Base-by-base conservation (phyloP, 495 filamentous ascomycete species). In the Parathielavia hyrcaniae region DNA sequence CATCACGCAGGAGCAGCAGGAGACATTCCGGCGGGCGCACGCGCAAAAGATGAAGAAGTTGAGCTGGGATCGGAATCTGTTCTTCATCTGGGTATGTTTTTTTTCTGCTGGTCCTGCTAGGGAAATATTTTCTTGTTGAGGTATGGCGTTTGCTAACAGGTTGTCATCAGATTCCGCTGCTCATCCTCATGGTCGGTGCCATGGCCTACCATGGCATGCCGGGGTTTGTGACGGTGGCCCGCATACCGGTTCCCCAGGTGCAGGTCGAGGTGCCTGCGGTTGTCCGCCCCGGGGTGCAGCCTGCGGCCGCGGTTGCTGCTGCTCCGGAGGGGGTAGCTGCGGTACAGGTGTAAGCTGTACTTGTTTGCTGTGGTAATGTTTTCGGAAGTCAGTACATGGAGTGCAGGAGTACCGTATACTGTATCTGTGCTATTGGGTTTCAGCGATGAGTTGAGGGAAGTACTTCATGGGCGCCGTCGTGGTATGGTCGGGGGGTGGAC, bases 51-150 rank as follows among this genome's bases (percentile, higher is more conserved):
- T 90, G 68, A 91, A 90, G 78, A 81, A 79, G 59, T 73, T 90
- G 40, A 81, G 80, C 43, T 84, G 80, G 60, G 89, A 95, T 67
- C 79, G 85, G 62, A 90, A 90, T 68, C 76, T 95, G 43, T 92
- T 87, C 73, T 87, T 91, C 68, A 77, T 95, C 67, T 95, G 89
- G 89, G 89, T 91, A 81, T 65, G 72, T 67, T 13, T 38, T 13
- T 38, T 50, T 51, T 61, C 8, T 45, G 51, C 38, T 59, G 10
- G 10, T 38, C n/a, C 3, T 26, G 26, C 6, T 30, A 3, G 26
- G 26, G 26, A n/a, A n/a, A n/a, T 30, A 30, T 32, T n/a, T 55
- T 32, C 16, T 55, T 73, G 71, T 72, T 71, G 58, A 63, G 65
- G 58, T 14, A 40, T 11, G 30, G 30, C 61, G 48, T 66, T 72